Evolutionary conservation across 2,329 filamentous ascomycete species (phyloP), one percentile per base, ranked within the genome.

Genomic region (Alternaria ventricosa): DNA sequence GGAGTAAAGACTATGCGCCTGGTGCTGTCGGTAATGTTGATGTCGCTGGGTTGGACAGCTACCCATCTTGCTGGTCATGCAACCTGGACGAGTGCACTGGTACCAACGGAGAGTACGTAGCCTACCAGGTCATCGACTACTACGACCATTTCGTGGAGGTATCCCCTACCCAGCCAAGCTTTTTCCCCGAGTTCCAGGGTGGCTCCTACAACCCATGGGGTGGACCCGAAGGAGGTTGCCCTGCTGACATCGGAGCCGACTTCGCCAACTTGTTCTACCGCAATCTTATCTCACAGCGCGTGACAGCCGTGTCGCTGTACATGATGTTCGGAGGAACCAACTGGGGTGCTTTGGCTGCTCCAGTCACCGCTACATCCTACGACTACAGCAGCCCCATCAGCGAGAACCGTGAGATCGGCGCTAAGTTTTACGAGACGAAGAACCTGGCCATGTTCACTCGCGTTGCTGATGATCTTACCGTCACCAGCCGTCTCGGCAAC

Each of bases 291-390:
- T 86, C 83, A 25, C 86, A 90, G 68, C 82, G 86, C 1, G 84
- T 89, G 4, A 88, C 87, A 0, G 87, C 86, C 0, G 84, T 89
- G 58, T 88, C 84, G 28, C 75, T 90, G 2, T 90, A 90, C 72
- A 90, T 90, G 87, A 78, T 88, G 55, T 90, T 85, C 56, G 88
- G 88, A 5, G 88, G 88, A 3, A 90, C 88, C 0, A 89, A 87
- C 65, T 90, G 87, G 87, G 88, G 88, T 6, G 85, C 84, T 51
- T 78, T 88, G 28, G 85, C 87, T 12, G 84, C 84, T 5, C 87
- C 88, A 0, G 84, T 87, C 1, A 87, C 87, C 28, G 87, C 84
- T 2, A 87, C 85, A 4, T 88, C 86, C 30, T 90, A 90, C 67
- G 88, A 90, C 72, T 90, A 90, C 72, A 87, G 85, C 6, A 85